Conservation (phyloP, 345 rosid species). For the Salix dunnii region DNA sequence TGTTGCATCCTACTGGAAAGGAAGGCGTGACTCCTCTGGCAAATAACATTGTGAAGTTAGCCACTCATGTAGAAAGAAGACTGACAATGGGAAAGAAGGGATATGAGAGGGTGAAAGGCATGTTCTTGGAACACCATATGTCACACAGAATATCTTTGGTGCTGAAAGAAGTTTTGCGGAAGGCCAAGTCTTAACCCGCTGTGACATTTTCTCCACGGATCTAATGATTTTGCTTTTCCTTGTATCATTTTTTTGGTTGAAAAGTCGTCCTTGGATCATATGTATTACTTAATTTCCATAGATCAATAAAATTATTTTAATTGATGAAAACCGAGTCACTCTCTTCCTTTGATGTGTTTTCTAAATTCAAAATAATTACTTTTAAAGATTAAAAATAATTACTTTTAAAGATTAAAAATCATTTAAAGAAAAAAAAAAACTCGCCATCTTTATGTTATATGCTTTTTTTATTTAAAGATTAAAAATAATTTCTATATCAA, state of each 20-base stretch:
- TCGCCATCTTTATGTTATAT: not conserved
- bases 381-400: too few species aligned
- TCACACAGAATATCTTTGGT: slow-evolving; percentile 43
- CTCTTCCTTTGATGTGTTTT: too few species aligned
- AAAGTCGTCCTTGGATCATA: not conserved
- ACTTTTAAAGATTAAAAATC: too few species aligned
- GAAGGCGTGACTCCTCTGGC: slow-evolving; percentile 42
- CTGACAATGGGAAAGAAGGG: slow-evolving; percentile 55
- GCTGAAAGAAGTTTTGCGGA: slow-evolving; percentile 32
- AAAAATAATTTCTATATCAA: too few species aligned
- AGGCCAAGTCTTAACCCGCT: slow-evolving; percentile 14
- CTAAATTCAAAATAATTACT: too few species aligned
- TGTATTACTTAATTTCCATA: not conserved
- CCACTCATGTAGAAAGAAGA: slow-evolving; percentile 49
- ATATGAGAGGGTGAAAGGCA: slow-evolving; percentile 39
- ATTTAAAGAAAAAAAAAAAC: not conserved
- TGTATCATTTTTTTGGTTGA: too few species aligned
- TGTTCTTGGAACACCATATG: slow-evolving; percentile 47
- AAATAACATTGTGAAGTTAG: slow-evolving; percentile 40
- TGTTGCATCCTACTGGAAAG: slow-evolving; percentile 47
- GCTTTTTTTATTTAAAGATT: too few species aligned
- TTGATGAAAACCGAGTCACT: too few species aligned
- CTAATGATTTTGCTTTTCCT: not conserved
- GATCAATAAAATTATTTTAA: not conserved
- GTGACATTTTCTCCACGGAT: not conserved